A percentile compares a stretch with the other conserved stretches of the same genome.
Conservation (phyloP, 2,329 filamentous ascomycete genomes). For the Curvularia spicifera region DNA sequence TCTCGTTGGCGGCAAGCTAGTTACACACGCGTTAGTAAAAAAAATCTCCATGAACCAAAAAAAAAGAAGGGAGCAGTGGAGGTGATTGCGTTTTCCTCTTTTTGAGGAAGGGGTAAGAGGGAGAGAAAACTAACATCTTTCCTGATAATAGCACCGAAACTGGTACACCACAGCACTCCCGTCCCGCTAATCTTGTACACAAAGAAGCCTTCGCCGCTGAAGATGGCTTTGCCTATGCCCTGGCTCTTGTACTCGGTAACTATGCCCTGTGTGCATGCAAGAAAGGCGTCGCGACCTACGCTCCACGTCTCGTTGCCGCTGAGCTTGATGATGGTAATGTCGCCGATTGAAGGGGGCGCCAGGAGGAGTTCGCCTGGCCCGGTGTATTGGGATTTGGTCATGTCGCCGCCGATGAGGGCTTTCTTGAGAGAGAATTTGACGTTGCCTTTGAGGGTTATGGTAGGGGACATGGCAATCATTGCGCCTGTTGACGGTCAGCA, state of each 20-base stretch:
- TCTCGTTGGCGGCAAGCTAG: slow-evolving; percentile 62
- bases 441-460: slow-evolving; percentile 80
- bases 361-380: slow-evolving; percentile 91
- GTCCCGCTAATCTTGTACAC: slow-evolving; percentile 84
- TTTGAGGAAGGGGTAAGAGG: background rate
- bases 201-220: slow-evolving; percentile 90
- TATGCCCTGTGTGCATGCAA: slow-evolving; percentile 86
- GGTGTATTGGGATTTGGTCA: slow-evolving; percentile 79
- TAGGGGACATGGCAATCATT: slow-evolving; percentile 95
- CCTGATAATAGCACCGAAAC: slow-evolving; percentile 91
- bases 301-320: slow-evolving; percentile 77
- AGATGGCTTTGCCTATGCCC: slow-evolving; percentile 86
- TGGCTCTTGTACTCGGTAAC: slow-evolving; percentile 88
- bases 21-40: background rate
- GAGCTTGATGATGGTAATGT: slow-evolving; percentile 81
- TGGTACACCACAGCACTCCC: slow-evolving; percentile 87
- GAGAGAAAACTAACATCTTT: slow-evolving; percentile 77
- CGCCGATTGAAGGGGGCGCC: slow-evolving; percentile 79
- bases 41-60: background rate
- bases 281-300: slow-evolving; percentile 83
- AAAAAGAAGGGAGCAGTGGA: background rate
- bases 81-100: background rate
- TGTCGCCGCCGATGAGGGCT: slow-evolving; percentile 79
- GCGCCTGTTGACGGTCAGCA: slow-evolving; percentile 60
- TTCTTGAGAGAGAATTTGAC: slow-evolving; percentile 92